phyloP scores from a whole-genome alignment of 169 alveolate genomes.

The Plasmodium berghei region DNA sequence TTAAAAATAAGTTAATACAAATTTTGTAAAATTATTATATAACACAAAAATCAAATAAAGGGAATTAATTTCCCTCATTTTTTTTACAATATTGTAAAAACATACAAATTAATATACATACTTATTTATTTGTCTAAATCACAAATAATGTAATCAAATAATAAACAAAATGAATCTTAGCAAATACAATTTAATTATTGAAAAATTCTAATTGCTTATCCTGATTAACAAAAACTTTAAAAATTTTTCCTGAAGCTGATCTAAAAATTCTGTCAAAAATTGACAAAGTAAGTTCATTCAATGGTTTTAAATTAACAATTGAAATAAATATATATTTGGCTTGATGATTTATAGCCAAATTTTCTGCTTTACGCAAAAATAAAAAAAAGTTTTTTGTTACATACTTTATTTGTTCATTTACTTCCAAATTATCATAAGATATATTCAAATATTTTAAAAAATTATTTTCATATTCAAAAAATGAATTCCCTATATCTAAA shows the following conservation, averaged over 20 bases:
- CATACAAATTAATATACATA: no score
- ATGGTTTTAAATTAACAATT: slow-evolving; percentile 75
- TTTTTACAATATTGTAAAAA: no score
- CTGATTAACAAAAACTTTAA: slow-evolving; percentile 4
- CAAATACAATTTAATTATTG: background rate
- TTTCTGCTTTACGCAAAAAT: slow-evolving; percentile 89
- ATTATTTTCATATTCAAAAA: slow-evolving; percentile 10
- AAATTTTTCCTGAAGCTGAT: slow-evolving; percentile 87
- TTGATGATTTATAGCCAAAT: slow-evolving; percentile 75
- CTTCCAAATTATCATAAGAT: slow-evolving; percentile 59
- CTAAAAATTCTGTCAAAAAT: slow-evolving; percentile 89
- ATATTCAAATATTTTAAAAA: slow-evolving; percentile 75
- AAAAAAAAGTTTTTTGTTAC: slow-evolving; percentile 85
- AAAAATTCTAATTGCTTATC: background rate
- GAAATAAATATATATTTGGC: slow-evolving; percentile 74
- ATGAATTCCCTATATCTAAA: slow-evolving; percentile 74
- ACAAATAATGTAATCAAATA: no score
- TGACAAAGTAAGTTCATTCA: slow-evolving; percentile 86
- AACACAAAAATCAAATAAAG: no score
- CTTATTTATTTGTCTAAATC: no score
- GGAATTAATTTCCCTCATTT: no score
- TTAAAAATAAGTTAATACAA: no score
- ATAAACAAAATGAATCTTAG: no score
- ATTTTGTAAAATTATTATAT: no score
- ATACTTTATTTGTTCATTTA: slow-evolving; percentile 64